Evolutionary conservation across 495 filamentous ascomycete species (phyloP).

Genomic region (Coniosporium apollinis): DNA sequence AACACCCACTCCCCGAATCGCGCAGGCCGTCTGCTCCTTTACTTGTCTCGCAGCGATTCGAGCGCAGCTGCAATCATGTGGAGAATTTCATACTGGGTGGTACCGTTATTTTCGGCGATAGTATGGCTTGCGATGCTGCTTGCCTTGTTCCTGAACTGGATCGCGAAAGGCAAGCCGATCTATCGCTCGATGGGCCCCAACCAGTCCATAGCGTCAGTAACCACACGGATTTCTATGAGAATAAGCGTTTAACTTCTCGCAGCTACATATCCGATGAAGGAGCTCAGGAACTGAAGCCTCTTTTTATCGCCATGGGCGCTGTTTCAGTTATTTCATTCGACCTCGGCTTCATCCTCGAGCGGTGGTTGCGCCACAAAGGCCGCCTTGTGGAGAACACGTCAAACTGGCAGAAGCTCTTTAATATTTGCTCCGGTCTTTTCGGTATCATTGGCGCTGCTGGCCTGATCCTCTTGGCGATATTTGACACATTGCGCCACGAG

Average conservation of each 20-base stretch:
- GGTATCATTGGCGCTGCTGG: conserved; percentile 61
- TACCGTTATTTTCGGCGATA: conserved; percentile 62
- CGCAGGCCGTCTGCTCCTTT: too few species aligned
- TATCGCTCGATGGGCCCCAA: conserved; percentile 48
- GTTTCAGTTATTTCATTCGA: conserved; percentile 76
- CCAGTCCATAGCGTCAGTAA: conserved; percentile 57
- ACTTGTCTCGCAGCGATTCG: too few species aligned
- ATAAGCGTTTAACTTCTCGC: neutral
- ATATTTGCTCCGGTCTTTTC: conserved; percentile 49
- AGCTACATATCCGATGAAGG: conserved; percentile 47
- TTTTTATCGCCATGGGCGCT: conserved; percentile 69
- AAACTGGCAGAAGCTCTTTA: conserved; percentile 49
- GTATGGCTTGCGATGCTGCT: conserved; percentile 68
- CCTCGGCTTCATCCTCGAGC: conserved; percentile 61
- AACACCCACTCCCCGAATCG: too few species aligned
- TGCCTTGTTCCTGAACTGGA: conserved; percentile 57
- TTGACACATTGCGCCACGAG: conserved; percentile 57
- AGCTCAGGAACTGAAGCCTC: conserved; percentile 53
- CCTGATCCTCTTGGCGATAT: conserved; percentile 66
- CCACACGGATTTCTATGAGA: neutral
- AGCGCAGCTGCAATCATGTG: conserved; percentile 12
- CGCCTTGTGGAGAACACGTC: conserved; percentile 56
- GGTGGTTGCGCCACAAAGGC: conserved; percentile 63
- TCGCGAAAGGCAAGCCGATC: conserved; percentile 35
- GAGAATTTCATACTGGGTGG: conserved; percentile 45